Evolutionary conservation across 495 filamentous ascomycete genomes (phyloP).

Genomic region (Podospora conica): DNA sequence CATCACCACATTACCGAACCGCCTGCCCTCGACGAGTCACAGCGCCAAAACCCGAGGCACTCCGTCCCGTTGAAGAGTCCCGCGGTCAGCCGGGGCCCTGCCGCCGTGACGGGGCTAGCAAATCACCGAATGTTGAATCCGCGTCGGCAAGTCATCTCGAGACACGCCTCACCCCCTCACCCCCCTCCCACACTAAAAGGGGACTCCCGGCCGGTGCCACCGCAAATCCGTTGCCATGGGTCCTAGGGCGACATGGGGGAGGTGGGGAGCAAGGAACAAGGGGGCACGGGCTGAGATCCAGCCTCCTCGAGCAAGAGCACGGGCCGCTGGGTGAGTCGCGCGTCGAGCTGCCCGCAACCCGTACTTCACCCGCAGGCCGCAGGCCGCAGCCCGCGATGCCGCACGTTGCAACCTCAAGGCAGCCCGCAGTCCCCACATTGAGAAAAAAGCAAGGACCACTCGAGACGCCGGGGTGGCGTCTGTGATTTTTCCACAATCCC

Average conservation of each 20-base stretch:
- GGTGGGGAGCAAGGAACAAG: background rate
- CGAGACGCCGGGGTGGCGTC: constrained; percentile 22
- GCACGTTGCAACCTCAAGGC: background rate
- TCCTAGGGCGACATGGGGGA: constrained; percentile 17
- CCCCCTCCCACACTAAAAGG: constrained; percentile 7
- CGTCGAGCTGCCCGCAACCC: constrained; percentile 7
- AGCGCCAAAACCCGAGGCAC: background rate
- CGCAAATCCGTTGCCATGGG: constrained; percentile 22
- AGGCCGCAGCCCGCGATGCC: background rate
- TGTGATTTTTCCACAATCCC: constrained; percentile 20
- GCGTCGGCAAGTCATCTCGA: constrained; percentile 20
- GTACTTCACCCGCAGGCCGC: background rate
- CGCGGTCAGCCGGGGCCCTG: background rate
- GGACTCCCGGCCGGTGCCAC: constrained; percentile 19
- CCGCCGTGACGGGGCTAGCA: constrained; percentile 8
- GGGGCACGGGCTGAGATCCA: constrained; percentile 1
- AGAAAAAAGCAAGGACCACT: constrained; percentile 16
- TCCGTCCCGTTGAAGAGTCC: background rate
- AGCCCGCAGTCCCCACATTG: background rate
- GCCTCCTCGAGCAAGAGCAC: constrained; percentile 11
- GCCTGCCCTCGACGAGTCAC: background rate
- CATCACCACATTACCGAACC: background rate
- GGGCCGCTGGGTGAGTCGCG: constrained; percentile 19
- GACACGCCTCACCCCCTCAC: constrained; percentile 2
- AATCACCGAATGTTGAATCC: constrained; percentile 8